phyloP scores from a whole-genome alignment of 2,329 filamentous ascomycete species.

The Aspergillus proliferans region DNA sequence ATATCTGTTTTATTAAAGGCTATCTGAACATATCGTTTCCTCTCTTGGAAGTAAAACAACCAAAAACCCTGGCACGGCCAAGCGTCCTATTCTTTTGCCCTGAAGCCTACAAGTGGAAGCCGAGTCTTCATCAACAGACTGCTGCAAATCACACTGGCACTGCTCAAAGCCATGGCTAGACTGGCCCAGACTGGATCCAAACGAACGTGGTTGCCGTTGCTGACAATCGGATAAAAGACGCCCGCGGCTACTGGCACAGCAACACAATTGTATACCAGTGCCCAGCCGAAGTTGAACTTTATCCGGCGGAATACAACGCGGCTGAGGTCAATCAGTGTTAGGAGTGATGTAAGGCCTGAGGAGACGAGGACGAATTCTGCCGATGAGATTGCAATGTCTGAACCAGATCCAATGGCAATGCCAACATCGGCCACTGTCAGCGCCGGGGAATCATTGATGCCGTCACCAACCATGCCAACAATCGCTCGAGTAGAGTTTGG shows the following conservation, averaged over 20 bases:
- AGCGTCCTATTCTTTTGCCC: neutral
- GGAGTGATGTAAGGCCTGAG: conserved; percentile 58
- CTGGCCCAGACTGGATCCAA: conserved; percentile 59
- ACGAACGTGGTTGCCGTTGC: conserved; percentile 8
- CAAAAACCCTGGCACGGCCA: no score
- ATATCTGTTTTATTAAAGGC: no score
- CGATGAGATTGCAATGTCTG: conserved; percentile 69
- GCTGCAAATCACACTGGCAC: conserved; percentile 71
- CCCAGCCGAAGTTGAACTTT: conserved; percentile 77
- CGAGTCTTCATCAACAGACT: conserved; percentile 44
- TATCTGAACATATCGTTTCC: no score
- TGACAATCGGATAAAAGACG: conserved; percentile 57
- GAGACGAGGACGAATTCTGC: conserved; percentile 74
- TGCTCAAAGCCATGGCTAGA: conserved; percentile 76
- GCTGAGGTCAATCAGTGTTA: conserved; percentile 65
- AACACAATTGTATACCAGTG: conserved; percentile 68
- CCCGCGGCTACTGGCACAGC: conserved; percentile 74
- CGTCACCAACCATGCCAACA: conserved; percentile 75
- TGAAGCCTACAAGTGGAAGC: conserved; percentile 27
- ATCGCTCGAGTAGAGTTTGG: conserved; percentile 30
- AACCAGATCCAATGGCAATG: conserved; percentile 69
- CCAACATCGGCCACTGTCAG: conserved; percentile 70
- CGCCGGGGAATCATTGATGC: conserved; percentile 77
- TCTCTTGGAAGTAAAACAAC: no score
- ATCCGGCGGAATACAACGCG: conserved; percentile 65